Percentiles rank a stretch among this genome's conserved stretches.
Conservation (phyloP, 176 grass and related monocot species). For the Paspalum vaginatum region DNA sequence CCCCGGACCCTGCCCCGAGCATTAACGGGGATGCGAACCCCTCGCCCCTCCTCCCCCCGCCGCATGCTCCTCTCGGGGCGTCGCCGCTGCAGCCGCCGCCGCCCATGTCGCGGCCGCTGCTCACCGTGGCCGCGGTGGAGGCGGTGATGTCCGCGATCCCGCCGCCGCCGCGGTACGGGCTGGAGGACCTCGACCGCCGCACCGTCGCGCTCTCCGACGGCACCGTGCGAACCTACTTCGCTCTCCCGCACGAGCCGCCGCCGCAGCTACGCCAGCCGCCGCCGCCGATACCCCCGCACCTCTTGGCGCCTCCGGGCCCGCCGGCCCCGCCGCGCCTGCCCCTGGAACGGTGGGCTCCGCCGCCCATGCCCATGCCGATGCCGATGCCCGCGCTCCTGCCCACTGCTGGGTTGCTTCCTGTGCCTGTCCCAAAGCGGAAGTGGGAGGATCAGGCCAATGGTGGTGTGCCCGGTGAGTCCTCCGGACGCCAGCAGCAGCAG, state of each 20-base stretch:
- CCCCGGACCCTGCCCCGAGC: slow-evolving; percentile 26
- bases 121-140: slow-evolving; percentile 61
- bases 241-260: slow-evolving; percentile 70
- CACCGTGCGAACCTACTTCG: slow-evolving; percentile 85
- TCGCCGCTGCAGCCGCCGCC: background rate
- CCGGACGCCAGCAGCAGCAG: slow-evolving; percentile 30
- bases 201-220: slow-evolving; percentile 76
- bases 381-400: background rate
- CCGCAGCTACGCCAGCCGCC: slow-evolving; percentile 46
- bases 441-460: slow-evolving; percentile 58
- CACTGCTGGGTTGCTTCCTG: slow-evolving; percentile 1
- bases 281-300: slow-evolving; percentile 21
- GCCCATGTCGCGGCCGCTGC: slow-evolving; percentile 41
- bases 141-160: slow-evolving; percentile 47
- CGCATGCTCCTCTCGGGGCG: background rate
- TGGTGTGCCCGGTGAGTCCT: background rate
- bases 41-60: slow-evolving; percentile 11
- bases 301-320: slow-evolving; percentile 28
- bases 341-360: slow-evolving; percentile 27
- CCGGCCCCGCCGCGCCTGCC: background rate
- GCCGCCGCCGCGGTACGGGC: slow-evolving; percentile 55
- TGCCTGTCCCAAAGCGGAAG: slow-evolving; percentile 41
- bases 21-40: slow-evolving; percentile 18
- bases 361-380: background rate
- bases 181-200: slow-evolving; percentile 49